Conservation (phyloP, 495 filamentous ascomycete genomes). For the Trichoderma erinaceum region DNA sequence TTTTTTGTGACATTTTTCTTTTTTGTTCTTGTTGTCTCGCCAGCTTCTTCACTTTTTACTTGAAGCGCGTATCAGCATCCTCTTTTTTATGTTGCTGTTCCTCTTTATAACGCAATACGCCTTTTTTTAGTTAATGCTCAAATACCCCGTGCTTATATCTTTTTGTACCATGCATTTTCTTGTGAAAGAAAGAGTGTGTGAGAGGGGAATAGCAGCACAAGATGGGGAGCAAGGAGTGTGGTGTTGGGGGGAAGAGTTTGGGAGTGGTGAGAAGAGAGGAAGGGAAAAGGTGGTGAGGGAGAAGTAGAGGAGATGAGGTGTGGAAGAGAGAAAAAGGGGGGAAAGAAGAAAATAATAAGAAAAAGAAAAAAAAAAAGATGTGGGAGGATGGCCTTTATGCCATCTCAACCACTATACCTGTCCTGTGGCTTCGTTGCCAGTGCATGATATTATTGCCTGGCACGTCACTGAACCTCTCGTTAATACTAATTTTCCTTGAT, state of each 20-base stretch:
- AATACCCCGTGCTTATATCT: constrained; percentile 9
- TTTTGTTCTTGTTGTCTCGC: background rate
- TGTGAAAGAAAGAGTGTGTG: background rate
- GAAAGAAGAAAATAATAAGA: background rate
- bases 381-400: background rate
- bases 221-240: background rate
- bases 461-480: too few species aligned
- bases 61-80: constrained; percentile 9
- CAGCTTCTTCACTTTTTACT: background rate
- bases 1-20: background rate
- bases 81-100: constrained; percentile 5
- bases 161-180: constrained; percentile 1
- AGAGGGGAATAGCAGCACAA: background rate
- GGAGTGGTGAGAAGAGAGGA: background rate
- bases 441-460: background rate
- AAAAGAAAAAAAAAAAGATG: background rate
- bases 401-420: background rate
- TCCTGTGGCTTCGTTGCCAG: background rate
- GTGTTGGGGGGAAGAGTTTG: background rate
- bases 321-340: background rate
- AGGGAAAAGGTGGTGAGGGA: too few species aligned
- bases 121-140: constrained; percentile 11
- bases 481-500: background rate
- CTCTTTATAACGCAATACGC: background rate
- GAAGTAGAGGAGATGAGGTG: too few species aligned